Base-by-base conservation (phyloP, 2,329 filamentous ascomycete genomes). In the Fusarium sp. region DNA sequence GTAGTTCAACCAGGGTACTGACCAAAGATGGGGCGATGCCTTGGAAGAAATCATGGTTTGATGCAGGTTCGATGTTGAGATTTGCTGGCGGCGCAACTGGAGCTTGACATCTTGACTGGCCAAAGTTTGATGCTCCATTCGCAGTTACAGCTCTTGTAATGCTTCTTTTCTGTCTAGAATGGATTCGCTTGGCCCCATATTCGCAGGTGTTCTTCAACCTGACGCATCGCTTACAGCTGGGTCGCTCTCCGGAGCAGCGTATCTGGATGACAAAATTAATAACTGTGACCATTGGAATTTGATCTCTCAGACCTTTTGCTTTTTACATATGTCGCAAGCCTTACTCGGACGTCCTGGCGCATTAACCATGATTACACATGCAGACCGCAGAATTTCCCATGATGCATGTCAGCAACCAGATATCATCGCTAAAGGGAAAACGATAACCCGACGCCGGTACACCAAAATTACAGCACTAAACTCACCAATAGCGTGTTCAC, bases 171-270 rank as follows among this genome's bases (percentile, higher is more conserved):
- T 26, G 26, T 36, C 1, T 10, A 5, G 0, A 1, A 36, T 9
- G 35, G 17, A 36, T 1, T 36, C 35, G 35, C 0, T 2, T 36
- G 42, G 7, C 20, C 4, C 42, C 30, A 5, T 75, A 75, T 11
- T 15, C 3, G 12, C 74, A 77, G 6, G 22, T 17, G 1, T 42
- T 58, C 2, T 50, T 57, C 3, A 77, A 24, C 1, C 75, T 55
- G 5, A 18, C 15, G 5, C 75, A 77, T 32, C 74, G 66, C 10
- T 26, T 75, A 32, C 75, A 77, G 20, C 59, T 72, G 7, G 75
- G 75, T 9, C 51, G 55, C 4, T 77, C 74, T 8, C 70, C 70
- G 0, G 72, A 72, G 28, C 75, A 77, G 12, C 74, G 72, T 17
- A 77, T 69, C 75, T 76, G 7, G 22, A 8, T 5, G 5, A 12